Base-by-base conservation (phyloP, 192 early-diverging fungal species). In the Chytriomyces sp. region DNA sequence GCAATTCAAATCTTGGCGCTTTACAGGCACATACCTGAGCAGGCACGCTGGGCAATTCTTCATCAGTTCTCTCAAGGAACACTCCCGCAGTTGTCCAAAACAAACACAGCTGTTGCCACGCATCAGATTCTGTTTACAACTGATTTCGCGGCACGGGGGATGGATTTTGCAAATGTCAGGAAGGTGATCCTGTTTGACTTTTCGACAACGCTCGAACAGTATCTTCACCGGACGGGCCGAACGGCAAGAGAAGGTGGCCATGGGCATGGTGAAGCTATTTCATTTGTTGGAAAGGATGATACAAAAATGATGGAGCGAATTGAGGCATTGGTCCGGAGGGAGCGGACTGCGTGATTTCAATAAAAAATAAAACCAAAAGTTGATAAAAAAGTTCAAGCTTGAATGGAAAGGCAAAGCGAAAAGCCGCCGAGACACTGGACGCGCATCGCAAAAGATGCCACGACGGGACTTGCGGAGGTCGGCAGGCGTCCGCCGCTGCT, bases 221-320 rank as follows among this genome's bases (percentile, higher is more conserved):
- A 97, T 75, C 89, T 96, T n/a, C 96, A 98, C 75, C 90, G 96
- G 69, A 93, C 96, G 0, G 96, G 96, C 6, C 87, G 96, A 70
- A 95, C 95, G 5, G 96, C 94, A 18, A 87, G 96, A 64, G 93
- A 93, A 9, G 94, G 94, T 20, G 87, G 92, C 24, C 78, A 86
- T n/a, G 96, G 95, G 20, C 79, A 87, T 50, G 82, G 82, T 66
- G 72, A 57, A 53, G 75, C 45, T 64, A 63, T 75, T 2, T 64
- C 73, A 7, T 75, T 65, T 66, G 63, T 75, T 49, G 73, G 73
- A 8, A 6, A 23, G 7, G 7, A 26, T 45, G 73, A 75, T 5
- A 26, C 13, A 3, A 23, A 64, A 26, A 28, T 26, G 26, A 64
- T 64, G 63, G 35, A 1, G 35, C 35, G 35, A 35, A 35, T 35